A percentile compares a stretch with the other conserved stretches of the same genome.
These are phyloP conservation scores for Colletotrichum tabaci DNA, from an alignment of 2,329 filamentous ascomycete species.

Conservation along the genomic window DNA sequence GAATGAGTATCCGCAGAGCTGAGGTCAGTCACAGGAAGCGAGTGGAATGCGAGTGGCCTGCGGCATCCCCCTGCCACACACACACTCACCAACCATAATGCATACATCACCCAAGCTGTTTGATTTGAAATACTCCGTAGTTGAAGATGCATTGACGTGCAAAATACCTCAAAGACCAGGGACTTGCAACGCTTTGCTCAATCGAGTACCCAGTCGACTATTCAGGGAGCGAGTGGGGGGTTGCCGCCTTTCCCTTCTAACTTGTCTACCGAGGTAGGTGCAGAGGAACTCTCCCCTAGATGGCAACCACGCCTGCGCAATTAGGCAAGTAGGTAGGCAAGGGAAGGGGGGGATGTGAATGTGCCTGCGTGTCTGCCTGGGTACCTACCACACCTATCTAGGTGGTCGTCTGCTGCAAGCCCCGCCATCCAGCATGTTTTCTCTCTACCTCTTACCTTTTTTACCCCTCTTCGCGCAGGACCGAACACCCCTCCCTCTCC, in stretches of 20 bases:
- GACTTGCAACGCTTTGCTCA: conserved; percentile 22
- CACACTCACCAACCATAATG: neutral
- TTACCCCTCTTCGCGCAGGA: conserved; percentile 34
- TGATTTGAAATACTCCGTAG: neutral
- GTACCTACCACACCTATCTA: neutral
- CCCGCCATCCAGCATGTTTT: conserved; percentile 38
- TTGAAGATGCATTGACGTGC: neutral
- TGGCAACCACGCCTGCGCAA: neutral
- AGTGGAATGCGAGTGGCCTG: neutral
- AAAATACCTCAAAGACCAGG: conserved; percentile 19
- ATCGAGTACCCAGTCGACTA: neutral
- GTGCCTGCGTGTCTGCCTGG: neutral
- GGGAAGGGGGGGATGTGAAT: neutral
- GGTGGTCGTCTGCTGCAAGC: conserved; percentile 28
- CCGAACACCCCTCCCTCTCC: conserved; percentile 3
- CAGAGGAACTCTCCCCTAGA: neutral
- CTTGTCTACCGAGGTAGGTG: too few species aligned
- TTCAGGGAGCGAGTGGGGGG: conserved; percentile 18
- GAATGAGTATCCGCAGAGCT: conserved; percentile 3
- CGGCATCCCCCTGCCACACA: neutral
- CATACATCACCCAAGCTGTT: neutral
- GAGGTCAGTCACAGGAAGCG: neutral
- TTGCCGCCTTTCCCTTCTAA: neutral
- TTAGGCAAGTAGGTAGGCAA: conserved; percentile 10
- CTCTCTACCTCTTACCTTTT: conserved; percentile 36